phyloP scores from a whole-genome alignment of 129 eudicot genomes.

The Flaveria robusta region DNA sequence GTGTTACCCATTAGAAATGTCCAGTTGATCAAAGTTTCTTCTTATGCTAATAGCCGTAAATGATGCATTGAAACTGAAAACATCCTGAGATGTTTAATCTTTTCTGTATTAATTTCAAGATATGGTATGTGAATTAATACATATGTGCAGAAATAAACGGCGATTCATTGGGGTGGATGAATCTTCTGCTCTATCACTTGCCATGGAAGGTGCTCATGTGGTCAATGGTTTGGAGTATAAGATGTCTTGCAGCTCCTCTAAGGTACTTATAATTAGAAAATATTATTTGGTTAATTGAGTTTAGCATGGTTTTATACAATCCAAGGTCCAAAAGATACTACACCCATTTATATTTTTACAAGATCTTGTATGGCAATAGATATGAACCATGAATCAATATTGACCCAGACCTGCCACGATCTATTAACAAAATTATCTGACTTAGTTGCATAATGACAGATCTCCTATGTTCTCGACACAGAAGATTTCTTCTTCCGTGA shows the following conservation, averaged over 20 bases:
- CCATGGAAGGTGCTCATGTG: conserved; percentile 61
- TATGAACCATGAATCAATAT: not conserved
- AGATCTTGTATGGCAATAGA: not conserved
- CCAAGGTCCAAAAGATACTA: not conserved
- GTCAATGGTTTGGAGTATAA: conserved; percentile 87
- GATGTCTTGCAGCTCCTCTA: conserved; percentile 72
- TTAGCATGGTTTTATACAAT: no score
- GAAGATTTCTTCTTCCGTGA: conserved; percentile 75
- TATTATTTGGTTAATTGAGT: not conserved
- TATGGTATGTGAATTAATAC: not conserved
- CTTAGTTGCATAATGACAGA: conserved; percentile 48
- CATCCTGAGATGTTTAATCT: not conserved
- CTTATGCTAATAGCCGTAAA: not conserved
- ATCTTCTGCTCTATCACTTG: conserved; percentile 43
- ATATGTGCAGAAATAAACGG: conserved; percentile 62
- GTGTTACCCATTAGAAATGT: not conserved
- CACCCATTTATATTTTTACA: no score
- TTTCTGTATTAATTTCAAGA: conserved; percentile 2
- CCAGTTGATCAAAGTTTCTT: not conserved
- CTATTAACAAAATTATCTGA: not conserved
- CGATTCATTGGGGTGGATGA: conserved; percentile 58
- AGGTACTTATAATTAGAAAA: conserved; percentile 43
- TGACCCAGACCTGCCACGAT: not conserved
- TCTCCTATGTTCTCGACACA: conserved; percentile 91
- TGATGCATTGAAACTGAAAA: conserved; percentile 5